Percentiles rank a stretch among this genome's conserved stretches.
Conservation (phyloP, 345 rosid genomes). For the Citrus cavaleriei region DNA sequence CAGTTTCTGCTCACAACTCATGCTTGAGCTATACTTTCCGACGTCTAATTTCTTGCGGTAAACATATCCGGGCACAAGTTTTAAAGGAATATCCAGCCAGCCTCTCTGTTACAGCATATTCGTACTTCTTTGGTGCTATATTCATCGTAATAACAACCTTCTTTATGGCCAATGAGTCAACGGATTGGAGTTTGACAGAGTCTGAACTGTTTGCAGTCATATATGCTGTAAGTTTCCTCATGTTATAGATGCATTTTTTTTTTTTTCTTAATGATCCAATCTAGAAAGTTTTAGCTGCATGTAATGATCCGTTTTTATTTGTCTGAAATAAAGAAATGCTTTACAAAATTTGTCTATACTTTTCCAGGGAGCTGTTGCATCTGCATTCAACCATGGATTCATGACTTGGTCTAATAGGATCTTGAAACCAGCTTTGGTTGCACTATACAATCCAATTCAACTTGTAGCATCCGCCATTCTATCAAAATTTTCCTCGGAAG, state of each 20-base stretch:
- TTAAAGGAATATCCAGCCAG: slow-evolving; percentile 79
- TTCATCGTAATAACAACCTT: slow-evolving; percentile 70
- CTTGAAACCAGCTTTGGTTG: neutral
- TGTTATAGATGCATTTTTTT: neutral
- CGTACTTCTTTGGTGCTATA: slow-evolving; percentile 77
- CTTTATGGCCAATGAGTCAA: slow-evolving; percentile 56
- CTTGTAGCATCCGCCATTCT: slow-evolving; percentile 48
- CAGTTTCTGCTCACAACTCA: neutral
- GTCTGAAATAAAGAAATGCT: neutral
- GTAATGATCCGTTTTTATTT: neutral
- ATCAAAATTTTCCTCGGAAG: slow-evolving; percentile 90
- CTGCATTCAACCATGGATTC: slow-evolving; percentile 10
- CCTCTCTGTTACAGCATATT: slow-evolving; percentile 75
- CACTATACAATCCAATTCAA: slow-evolving; percentile 18
- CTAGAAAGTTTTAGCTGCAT: neutral
- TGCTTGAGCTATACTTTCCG: neutral
- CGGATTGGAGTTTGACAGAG: slow-evolving; percentile 74
- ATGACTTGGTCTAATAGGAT: no score
- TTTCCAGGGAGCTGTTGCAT: slow-evolving; percentile 75
- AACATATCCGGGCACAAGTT: slow-evolving; percentile 68
- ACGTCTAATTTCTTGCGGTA: slow-evolving; percentile 5
- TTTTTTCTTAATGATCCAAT: neutral
- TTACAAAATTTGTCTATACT: neutral
- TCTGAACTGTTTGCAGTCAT: slow-evolving; percentile 79
- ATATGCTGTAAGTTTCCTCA: slow-evolving; percentile 73